A percentile compares a stretch with the other conserved stretches of the same genome.
Evolutionary conservation across 768 basidiomycete species (phyloP).

Genomic region (Inosperma sp.): DNA sequence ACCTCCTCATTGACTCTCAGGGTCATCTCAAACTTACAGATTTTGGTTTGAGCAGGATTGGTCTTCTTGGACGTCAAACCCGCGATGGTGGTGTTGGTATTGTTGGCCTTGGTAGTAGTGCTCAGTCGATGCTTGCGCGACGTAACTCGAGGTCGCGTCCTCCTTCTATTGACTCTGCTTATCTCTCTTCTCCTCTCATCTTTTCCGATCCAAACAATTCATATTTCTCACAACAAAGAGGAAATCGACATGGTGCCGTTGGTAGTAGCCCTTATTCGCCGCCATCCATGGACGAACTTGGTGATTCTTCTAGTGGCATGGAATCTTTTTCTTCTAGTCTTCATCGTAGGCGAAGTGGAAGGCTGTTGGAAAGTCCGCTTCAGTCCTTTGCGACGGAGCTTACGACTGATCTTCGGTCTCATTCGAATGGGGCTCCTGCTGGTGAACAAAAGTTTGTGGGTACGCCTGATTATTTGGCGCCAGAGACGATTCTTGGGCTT

Average conservation of each 20-base stretch:
- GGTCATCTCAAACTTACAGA: slow-evolving; percentile 98
- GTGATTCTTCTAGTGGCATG: slow-evolving; percentile 82
- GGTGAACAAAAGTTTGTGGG: slow-evolving; percentile 94
- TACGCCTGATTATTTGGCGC: slow-evolving; percentile 96
- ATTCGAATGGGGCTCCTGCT: slow-evolving; percentile 68
- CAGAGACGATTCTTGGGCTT: slow-evolving; percentile 91
- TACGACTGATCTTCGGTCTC: slow-evolving; percentile 76
- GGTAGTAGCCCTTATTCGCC: slow-evolving; percentile 65
- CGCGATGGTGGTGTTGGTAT: slow-evolving; percentile 53
- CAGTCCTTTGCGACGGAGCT: slow-evolving; percentile 86
- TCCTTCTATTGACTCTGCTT: slow-evolving; percentile 75
- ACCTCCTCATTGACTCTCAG: slow-evolving; percentile 92
- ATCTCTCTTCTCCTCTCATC: slow-evolving; percentile 72
- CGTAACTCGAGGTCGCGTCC: slow-evolving; percentile 73
- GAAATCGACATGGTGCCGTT: slow-evolving; percentile 48
- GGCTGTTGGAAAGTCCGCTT: slow-evolving; percentile 67
- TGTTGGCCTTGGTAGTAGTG: too few species aligned
- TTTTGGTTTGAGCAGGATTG: slow-evolving; percentile 94
- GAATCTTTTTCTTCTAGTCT: slow-evolving; percentile 64
- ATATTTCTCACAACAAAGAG: slow-evolving; percentile 76
- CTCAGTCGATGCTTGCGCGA: too few species aligned
- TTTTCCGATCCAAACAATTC: slow-evolving; percentile 62
- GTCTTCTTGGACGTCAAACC: slow-evolving; percentile 96
- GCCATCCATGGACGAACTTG: slow-evolving; percentile 60
- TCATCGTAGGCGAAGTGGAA: slow-evolving; percentile 44